Evolutionary conservation across 768 basidiomycete genomes (phyloP).

Genomic region (Hemileccinum impolitum): DNA sequence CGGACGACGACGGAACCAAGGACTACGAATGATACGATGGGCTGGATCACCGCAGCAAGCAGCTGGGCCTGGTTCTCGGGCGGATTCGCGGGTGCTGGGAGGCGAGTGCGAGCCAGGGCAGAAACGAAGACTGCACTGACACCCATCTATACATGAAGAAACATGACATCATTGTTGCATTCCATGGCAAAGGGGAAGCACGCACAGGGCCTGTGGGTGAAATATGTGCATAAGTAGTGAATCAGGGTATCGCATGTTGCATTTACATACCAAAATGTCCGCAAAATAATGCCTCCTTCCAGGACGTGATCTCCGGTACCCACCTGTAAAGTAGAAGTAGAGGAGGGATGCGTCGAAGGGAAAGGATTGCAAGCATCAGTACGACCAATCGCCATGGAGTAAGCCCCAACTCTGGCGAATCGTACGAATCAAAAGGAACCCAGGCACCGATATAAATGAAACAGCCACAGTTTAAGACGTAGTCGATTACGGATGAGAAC

Average conservation of each 20-base stretch:
- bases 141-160: slow-evolving; percentile 61
- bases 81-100: slow-evolving; percentile 56
- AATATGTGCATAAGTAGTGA: not conserved
- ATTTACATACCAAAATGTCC: slow-evolving; percentile 78
- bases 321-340: slow-evolving; percentile 74
- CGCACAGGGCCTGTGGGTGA: slow-evolving; percentile 49
- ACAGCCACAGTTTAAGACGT: slow-evolving; percentile 76
- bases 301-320: slow-evolving; percentile 82
- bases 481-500: slow-evolving; percentile 89
- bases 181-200: slow-evolving; percentile 3
- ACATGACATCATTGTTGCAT: not conserved
- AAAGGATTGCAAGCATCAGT: slow-evolving; percentile 63
- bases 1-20: slow-evolving; percentile 82
- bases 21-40: slow-evolving; percentile 86
- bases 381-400: slow-evolving; percentile 68
- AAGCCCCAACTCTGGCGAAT: slow-evolving; percentile 54
- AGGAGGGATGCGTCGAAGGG: slow-evolving; percentile 77
- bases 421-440: slow-evolving; percentile 64
- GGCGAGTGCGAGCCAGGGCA: slow-evolving; percentile 59
- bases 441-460: slow-evolving; percentile 90
- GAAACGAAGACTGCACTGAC: slow-evolving; percentile 90
- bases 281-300: slow-evolving; percentile 85
- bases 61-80: slow-evolving; percentile 68
- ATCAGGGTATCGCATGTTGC: not conserved
- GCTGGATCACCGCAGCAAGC: slow-evolving; percentile 69